A percentile compares a stretch with the other conserved stretches of the same genome.
Evolutionary conservation across 2,329 filamentous ascomycete species (phyloP).

Genomic region (Ophiostoma ips): DNA sequence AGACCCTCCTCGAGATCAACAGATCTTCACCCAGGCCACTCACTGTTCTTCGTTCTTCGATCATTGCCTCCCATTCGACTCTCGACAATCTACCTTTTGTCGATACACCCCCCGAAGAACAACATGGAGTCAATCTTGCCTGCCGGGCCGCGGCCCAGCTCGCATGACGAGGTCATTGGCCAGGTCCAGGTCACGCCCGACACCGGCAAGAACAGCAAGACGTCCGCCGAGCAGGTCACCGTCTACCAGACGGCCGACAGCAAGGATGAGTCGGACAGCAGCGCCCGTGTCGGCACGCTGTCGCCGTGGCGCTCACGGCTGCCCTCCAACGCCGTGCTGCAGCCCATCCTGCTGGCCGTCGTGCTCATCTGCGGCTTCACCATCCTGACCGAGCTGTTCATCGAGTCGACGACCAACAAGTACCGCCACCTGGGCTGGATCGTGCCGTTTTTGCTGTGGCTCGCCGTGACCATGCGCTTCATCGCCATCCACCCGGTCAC

Average conservation of each 20-base stretch:
- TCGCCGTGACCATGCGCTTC: slow-evolving; percentile 59
- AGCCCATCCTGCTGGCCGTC: background rate
- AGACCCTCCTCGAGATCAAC: too few relatives aligned
- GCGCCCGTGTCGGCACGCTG: background rate
- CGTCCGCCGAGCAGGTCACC: background rate
- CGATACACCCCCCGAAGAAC: too few relatives aligned
- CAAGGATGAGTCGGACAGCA: background rate
- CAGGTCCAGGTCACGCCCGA: background rate
- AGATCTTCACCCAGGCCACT: too few relatives aligned
- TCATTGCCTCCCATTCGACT: too few relatives aligned
- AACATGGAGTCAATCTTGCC: background rate
- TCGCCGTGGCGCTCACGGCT: background rate
- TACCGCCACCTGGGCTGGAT: slow-evolving; percentile 60
- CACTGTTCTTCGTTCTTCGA: too few relatives aligned
- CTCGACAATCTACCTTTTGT: too few relatives aligned
- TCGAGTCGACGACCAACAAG: slow-evolving; percentile 1
- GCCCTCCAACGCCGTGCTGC: background rate
- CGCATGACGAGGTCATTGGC: background rate
- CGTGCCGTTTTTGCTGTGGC: slow-evolving; percentile 69
- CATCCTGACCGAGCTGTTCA: slow-evolving; percentile 1
- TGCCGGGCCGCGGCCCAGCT: background rate
- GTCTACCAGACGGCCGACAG: background rate
- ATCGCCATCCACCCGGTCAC: slow-evolving; percentile 38
- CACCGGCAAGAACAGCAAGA: background rate
- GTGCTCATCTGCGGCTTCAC: background rate